Percentiles rank a stretch among this genome's conserved stretches.
Evolutionary conservation across 768 basidiomycete genomes (phyloP).

Genomic region (Russula foetens): DNA sequence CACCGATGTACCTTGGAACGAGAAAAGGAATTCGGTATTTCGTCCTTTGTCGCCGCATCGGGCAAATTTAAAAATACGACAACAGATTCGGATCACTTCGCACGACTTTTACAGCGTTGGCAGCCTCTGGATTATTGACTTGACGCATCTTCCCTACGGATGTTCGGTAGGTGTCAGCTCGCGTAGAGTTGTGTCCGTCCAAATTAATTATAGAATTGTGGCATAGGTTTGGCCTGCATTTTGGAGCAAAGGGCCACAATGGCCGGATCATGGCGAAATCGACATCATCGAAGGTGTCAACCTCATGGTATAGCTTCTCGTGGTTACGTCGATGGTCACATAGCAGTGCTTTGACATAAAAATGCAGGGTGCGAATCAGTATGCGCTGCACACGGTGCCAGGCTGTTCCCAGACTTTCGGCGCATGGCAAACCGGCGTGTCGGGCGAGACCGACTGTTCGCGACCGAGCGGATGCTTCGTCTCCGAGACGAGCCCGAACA

Average conservation of each 20-base stretch:
- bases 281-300: conserved; percentile 48
- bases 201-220: conserved; percentile 7
- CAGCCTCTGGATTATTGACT: conserved; percentile 40
- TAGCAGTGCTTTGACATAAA: not conserved
- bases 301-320: conserved; percentile 21
- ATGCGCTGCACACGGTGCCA: conserved; percentile 44
- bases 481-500: conserved; percentile 30
- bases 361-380: conserved; percentile 35
- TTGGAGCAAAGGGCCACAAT: conserved; percentile 30
- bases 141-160: conserved; percentile 45
- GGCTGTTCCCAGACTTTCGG: conserved; percentile 32
- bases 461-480: conserved; percentile 32
- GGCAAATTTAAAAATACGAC: not conserved
- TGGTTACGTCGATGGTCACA: not conserved
- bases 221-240: conserved; percentile 35
- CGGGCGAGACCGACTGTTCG: conserved; percentile 27
- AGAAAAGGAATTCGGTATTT: conserved; percentile 53
- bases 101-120: conserved; percentile 36
- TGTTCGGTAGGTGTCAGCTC: conserved; percentile 35
- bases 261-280: conserved; percentile 38
- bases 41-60: not conserved
- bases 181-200: not conserved
- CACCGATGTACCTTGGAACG: conserved; percentile 41
- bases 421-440: conserved; percentile 28
- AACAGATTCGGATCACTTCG: conserved; percentile 40